Conservation (phyloP, 768 basidiomycete genomes). For the Leccinum aurantiacum region DNA sequence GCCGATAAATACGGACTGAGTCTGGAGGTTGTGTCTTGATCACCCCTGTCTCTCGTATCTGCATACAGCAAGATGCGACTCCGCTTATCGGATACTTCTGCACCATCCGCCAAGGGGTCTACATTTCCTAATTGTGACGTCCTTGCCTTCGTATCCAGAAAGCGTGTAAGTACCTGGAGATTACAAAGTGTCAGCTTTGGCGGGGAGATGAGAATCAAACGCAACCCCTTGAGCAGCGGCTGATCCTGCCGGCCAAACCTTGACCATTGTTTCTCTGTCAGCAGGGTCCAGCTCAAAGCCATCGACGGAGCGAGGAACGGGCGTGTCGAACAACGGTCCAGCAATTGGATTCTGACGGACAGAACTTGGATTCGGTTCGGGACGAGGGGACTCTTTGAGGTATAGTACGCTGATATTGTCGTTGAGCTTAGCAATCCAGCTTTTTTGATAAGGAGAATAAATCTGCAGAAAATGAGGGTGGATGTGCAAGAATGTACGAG, state of each 20-base stretch:
- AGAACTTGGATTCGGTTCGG: slow-evolving; percentile 51
- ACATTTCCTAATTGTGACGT: slow-evolving; percentile 60
- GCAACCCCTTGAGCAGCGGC: slow-evolving; percentile 61
- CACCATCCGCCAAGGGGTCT: slow-evolving; percentile 55
- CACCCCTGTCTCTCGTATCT: slow-evolving; percentile 66
- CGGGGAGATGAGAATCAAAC: neutral
- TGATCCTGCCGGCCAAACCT: slow-evolving; percentile 80
- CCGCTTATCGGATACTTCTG: slow-evolving; percentile 47
- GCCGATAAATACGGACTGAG: slow-evolving; percentile 85
- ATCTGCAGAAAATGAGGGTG: slow-evolving; percentile 43
- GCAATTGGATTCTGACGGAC: slow-evolving; percentile 47
- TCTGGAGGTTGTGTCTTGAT: slow-evolving; percentile 78
- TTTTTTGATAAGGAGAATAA: slow-evolving; percentile 70
- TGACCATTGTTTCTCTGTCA: slow-evolving; percentile 59
- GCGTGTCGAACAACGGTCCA: slow-evolving; percentile 52
- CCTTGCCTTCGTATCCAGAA: slow-evolving; percentile 67
- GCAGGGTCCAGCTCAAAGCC: slow-evolving; percentile 65
- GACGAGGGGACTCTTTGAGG: slow-evolving; percentile 52
- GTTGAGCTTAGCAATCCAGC: slow-evolving; percentile 63
- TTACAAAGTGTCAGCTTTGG: slow-evolving; percentile 1
- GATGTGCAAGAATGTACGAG: neutral
- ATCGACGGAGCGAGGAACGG: slow-evolving; percentile 57
- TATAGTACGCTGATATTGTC: slow-evolving; percentile 41
- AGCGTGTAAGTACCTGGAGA: slow-evolving; percentile 67
- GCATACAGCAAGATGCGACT: slow-evolving; percentile 49